phyloP scores from a whole-genome alignment of 768 basidiomycete species.

The Rhodosporidiobolus sp. region DNA sequence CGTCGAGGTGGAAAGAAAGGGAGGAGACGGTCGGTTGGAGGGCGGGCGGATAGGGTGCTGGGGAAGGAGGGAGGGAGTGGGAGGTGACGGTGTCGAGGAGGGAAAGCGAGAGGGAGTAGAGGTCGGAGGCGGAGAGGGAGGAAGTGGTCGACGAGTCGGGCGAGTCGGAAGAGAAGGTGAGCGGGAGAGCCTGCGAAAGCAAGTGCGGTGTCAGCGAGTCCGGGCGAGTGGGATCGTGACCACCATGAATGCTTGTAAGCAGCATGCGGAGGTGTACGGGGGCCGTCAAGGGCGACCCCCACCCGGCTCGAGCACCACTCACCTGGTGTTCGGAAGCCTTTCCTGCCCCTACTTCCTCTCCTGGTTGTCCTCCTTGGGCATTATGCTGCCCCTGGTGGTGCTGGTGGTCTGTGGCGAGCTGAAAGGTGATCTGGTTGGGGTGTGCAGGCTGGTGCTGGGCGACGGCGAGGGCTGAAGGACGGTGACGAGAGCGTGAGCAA shows the following conservation, averaged over 20 bases:
- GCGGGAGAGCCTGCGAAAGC: background rate
- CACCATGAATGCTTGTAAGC: background rate
- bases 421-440: constrained; percentile 27
- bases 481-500: background rate
- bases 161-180: background rate
- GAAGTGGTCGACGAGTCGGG: background rate
- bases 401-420: background rate
- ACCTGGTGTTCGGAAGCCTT: background rate
- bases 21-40: background rate
- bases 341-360: background rate
- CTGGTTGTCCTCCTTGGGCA: background rate
- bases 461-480: background rate
- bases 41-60: constrained; percentile 19
- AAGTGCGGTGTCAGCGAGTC: background rate
- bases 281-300: background rate
- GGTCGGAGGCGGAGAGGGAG: constrained; percentile 5
- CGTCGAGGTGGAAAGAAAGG: constrained; percentile 20
- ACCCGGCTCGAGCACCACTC: background rate
- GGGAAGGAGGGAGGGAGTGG: constrained; percentile 7
- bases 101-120: constrained; percentile 26
- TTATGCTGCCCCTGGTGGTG: background rate
- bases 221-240: background rate
- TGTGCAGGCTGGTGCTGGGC: background rate
- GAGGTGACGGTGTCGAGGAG: constrained; percentile 24
- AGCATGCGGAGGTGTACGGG: background rate